Base-by-base conservation (phyloP, 225 moss, liverwort and hornwort genomes). In the Takakia lepidozioides region DNA sequence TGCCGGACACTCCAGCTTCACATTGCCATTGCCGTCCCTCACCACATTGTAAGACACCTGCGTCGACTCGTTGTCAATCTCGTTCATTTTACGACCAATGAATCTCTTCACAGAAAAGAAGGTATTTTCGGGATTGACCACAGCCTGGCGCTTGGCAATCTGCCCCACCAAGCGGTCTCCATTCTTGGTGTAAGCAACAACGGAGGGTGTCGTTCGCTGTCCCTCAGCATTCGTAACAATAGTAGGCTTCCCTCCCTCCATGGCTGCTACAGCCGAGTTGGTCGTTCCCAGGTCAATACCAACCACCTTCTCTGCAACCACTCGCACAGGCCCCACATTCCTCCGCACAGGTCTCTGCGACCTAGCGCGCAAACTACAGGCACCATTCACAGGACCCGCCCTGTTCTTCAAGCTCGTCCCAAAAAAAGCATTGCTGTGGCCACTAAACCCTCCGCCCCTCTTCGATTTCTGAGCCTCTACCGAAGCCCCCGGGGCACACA, bases 161-260 rank as follows among this genome's bases (percentile, higher is more conserved):
- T 95, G 93, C 1, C 93, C 93, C 0, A 93, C 93, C 6, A 95
- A 60, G 2, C 93, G 71, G 48, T 95, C 93, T 0, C 93, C 93
- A 4, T 70, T 77, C 84, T 95, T 95, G 11, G 93, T 95, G 39
- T 95, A 95, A 0, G 93, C 93, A 19, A 95, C 93, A 14, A 95
- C 93, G 0, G 93, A 95, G 0, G 93, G 93, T 3, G 93, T 95
- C 0, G 93, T n/a, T n/a, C n/a, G n/a, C n/a, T n/a, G n/a, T n/a
- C n/a, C n/a, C n/a, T n/a, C n/a, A n/a, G n/a, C n/a, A 61, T 93
- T 93, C 3, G 93, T 93, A 7, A 93, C 93, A 42, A 93, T 93
- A 3, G 89, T 93, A 0, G 93, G 93, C 63, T 93, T 93, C 38
- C 93, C 93, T 54, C 93, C 93, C 62, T 93, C 93, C 93, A 93